Base-by-base conservation (phyloP, 345 rosid species). In the Aurinia saxatilis region DNA sequence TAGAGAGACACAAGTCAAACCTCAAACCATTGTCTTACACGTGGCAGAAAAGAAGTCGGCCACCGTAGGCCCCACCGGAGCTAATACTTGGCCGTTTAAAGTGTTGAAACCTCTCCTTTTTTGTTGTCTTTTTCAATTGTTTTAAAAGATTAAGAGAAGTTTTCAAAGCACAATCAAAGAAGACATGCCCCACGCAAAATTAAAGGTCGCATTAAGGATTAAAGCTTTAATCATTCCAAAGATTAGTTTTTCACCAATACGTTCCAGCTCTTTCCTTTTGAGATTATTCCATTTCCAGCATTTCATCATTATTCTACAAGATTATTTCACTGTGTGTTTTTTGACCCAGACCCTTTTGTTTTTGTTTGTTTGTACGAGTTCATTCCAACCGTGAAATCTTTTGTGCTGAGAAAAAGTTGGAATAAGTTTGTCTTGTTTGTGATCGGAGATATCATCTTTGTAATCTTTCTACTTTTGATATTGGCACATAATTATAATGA, bases 151-250 rank as follows among this genome's bases (percentile, higher is more conserved):
- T 44, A 42, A 50, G n/a, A 60, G 73, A 70, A 70, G 53, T 31
- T 63, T 63, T 70, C 69, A 70, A 70, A 70, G 52, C 57, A 70
- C 57, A 54, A 19, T 29, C 35, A 29, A 31, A 16, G 48, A 34
- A 37, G 51, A 62, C 74, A 63, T 63, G 74, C 27, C 69, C 68
- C 74, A 70, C 69, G 47, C 69, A 29, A 8, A 68, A 8, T 16
- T 51, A 60, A 60, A 60, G 54, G 30, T 8, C 34, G 12, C 36
- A 58, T 35, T 60, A 44, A 44, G 50, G 17, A 27, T 27, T 27
- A 9, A 16, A 18, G 11, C 25, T 52, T 69, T 69, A 61, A 53
- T 69, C 68, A 53, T 69, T 61, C n/a, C 51, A 38, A 53, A 70
- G 67, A 68, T 60, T 52, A 45, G 42, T 44, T 62, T 34, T 52